A percentile compares a stretch with the other conserved stretches of the same genome.
Evolutionary conservation across 176 grass and related monocot species (phyloP).

Genomic region (Stipa capillata): DNA sequence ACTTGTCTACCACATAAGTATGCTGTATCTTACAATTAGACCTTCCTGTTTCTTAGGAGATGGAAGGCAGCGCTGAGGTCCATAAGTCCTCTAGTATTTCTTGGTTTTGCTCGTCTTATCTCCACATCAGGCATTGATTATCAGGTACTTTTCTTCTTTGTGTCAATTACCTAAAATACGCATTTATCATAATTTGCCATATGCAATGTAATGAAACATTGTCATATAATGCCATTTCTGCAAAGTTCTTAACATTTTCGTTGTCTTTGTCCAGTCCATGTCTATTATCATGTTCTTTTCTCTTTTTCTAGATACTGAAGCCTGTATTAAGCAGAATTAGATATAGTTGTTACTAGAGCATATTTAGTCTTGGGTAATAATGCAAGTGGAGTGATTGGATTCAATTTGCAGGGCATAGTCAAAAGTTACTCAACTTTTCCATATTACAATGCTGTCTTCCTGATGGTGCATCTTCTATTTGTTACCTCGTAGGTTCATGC

Average conservation of each 20-base stretch:
- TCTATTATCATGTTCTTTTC: background rate
- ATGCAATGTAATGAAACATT: background rate
- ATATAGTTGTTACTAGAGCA: background rate
- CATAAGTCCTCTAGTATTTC: conserved; percentile 73
- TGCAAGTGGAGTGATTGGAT: background rate
- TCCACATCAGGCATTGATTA: conserved; percentile 83
- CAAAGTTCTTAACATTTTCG: background rate
- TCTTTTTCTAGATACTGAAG: conserved; percentile 3
- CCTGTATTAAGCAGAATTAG: background rate
- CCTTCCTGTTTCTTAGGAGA: conserved; percentile 45
- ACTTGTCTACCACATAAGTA: background rate
- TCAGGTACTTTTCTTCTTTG: conserved; percentile 51
- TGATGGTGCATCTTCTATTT: conserved; percentile 17
- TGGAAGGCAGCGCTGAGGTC: conserved; percentile 49
- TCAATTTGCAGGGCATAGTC: background rate
- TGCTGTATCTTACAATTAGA: conserved; percentile 19
- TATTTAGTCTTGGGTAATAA: background rate
- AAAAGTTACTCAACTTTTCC: background rate
- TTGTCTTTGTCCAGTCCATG: background rate
- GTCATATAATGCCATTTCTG: background rate
- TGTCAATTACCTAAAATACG: background rate
- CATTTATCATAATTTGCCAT: background rate
- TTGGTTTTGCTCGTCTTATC: conserved; percentile 88
- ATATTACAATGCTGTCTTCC: conserved; percentile 15
- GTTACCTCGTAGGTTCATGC: conserved; percentile 68